A percentile compares a stretch with the other conserved stretches of the same genome.
Evolutionary conservation across 345 rosid genomes (phyloP).

Genomic region (Euclidium syriacum): DNA sequence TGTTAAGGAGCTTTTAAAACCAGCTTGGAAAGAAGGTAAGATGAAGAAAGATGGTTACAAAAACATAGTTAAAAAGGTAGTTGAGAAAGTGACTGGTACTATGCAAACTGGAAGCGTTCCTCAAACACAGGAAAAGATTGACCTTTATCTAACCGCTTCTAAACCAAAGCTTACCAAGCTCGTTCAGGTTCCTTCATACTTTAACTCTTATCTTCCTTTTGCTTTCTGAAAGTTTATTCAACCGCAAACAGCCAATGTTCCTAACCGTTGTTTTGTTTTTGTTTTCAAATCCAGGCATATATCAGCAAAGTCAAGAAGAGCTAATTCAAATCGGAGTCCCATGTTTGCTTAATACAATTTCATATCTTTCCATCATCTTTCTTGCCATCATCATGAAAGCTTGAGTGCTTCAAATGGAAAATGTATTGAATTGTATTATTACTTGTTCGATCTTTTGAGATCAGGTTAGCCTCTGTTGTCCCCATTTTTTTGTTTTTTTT

Average conservation of each 20-base stretch:
- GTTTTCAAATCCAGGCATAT: conserved; percentile 21
- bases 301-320: conserved; percentile 29
- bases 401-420: not conserved
- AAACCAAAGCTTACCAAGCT: conserved; percentile 88
- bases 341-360: not conserved
- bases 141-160: conserved; percentile 67
- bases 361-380: not conserved
- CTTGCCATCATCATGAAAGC: not conserved
- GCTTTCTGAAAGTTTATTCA: not conserved
- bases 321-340: not conserved
- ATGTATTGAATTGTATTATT: not conserved
- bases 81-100: conserved; percentile 78
- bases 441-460: not conserved
- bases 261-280: not conserved
- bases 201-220: not conserved
- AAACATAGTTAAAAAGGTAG: conserved; percentile 89
- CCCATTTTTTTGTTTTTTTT: not conserved
- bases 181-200: conserved; percentile 58
- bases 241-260: not conserved
- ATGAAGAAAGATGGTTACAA: conserved; percentile 81
- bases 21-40: conserved; percentile 91
- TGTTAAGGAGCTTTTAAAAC: conserved; percentile 88
- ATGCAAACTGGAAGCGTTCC: conserved; percentile 72
- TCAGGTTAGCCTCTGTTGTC: not conserved
- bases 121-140: conserved; percentile 85